A percentile compares a stretch with the other conserved stretches of the same genome.
These are phyloP conservation scores for Drosera capensis DNA, from an alignment of 148 eudicot genomes.

Conservation along the genomic window DNA sequence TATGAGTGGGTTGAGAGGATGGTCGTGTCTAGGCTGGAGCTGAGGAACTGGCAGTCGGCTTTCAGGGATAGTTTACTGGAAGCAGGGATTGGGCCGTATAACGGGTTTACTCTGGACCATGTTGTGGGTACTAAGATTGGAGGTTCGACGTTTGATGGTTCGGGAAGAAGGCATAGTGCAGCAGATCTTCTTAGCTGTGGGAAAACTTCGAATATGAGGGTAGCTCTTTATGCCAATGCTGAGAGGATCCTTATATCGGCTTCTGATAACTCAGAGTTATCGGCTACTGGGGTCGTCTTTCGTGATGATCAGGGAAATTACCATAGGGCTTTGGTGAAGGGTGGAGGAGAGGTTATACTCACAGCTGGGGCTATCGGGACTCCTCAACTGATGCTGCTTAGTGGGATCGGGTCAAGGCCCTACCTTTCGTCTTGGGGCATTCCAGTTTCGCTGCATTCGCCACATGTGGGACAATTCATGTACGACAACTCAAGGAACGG, in stretches of 20 bases:
- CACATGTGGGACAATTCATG: constrained; percentile 71
- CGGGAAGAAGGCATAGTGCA: constrained; percentile 66
- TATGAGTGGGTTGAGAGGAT: constrained; percentile 78
- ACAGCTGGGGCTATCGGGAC: constrained; percentile 82
- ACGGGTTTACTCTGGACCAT: constrained; percentile 62
- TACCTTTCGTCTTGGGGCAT: constrained; percentile 90
- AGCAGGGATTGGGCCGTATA: constrained; percentile 65
- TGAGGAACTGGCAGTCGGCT: constrained; percentile 64
- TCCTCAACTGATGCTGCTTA: constrained; percentile 76
- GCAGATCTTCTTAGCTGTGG: constrained; percentile 64
- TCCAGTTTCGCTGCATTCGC: constrained; percentile 59
- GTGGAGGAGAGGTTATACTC: constrained; percentile 56
- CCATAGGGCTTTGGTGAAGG: constrained; percentile 67
- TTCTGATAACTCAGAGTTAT: constrained; percentile 11
- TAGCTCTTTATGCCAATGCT: constrained; percentile 59
- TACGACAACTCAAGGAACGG: constrained; percentile 94
- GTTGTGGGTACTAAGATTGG: constrained; percentile 72
- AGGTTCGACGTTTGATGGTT: constrained; percentile 66
- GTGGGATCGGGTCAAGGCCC: constrained; percentile 73
- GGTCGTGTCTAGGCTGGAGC: constrained; percentile 65
- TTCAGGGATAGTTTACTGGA: constrained; percentile 61
- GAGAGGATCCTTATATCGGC: constrained; percentile 43
- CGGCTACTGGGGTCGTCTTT: constrained; percentile 74
- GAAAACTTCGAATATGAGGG: constrained; percentile 36
- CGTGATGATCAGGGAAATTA: constrained; percentile 40